Evolutionary conservation across 495 filamentous ascomycete genomes (phyloP).

Genomic region (Talaromyces proteolyticus): DNA sequence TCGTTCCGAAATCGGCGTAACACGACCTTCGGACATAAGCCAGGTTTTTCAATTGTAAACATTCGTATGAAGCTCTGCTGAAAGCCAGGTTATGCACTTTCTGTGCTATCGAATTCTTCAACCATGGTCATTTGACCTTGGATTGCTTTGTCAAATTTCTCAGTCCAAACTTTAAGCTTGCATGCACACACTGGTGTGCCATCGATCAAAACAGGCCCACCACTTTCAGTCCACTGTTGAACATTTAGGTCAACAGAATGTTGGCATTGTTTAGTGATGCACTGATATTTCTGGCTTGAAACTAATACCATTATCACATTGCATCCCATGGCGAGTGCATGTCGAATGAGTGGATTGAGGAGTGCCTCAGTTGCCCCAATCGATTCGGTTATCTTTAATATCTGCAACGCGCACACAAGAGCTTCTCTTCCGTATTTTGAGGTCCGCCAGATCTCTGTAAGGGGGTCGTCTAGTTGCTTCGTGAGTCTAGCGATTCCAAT

Average conservation of each 20-base stretch:
- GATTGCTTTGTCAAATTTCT: background rate
- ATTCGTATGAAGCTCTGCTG: no score
- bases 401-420: constrained; percentile 5
- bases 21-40: no score
- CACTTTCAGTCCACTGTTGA: constrained; percentile 1
- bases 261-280: background rate
- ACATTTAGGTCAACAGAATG: background rate
- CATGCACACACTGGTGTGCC: constrained; percentile 1
- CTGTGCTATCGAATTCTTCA: background rate
- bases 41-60: no score
- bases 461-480: background rate
- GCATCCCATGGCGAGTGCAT: background rate
- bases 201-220: background rate
- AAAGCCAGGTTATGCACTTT: no score
- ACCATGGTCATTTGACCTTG: background rate
- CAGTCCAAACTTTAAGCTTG: background rate
- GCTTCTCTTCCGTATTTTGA: background rate
- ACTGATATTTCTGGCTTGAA: background rate
- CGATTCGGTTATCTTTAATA: background rate
- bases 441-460: background rate
- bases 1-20: no score
- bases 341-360: background rate
- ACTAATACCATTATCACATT: background rate
- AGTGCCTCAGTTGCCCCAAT: background rate
- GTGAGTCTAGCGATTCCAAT: background rate